These are phyloP conservation scores for Lentinula sp. DNA, from an alignment of 768 basidiomycete genomes.

Conservation along the genomic window DNA sequence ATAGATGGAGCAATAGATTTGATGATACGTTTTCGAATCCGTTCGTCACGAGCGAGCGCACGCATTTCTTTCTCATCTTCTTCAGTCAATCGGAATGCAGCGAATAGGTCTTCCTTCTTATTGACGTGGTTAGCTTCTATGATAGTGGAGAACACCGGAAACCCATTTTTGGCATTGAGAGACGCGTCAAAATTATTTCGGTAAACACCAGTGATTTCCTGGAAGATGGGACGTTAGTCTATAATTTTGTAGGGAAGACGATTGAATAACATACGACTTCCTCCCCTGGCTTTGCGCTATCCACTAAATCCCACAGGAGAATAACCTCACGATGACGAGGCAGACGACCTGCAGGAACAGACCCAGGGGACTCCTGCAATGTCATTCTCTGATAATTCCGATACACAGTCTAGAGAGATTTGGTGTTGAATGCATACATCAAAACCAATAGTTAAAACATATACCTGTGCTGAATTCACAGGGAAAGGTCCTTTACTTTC, in stretches of 20 bases:
- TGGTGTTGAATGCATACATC: neutral
- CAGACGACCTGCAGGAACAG: slow-evolving; percentile 94
- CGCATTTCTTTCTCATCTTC: slow-evolving; percentile 95
- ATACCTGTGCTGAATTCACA: slow-evolving; percentile 93
- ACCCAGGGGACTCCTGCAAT: slow-evolving; percentile 94
- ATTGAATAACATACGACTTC: slow-evolving; percentile 66
- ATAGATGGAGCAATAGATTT: slow-evolving; percentile 99
- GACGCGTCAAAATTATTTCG: slow-evolving; percentile 99
- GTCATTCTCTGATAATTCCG: slow-evolving; percentile 99
- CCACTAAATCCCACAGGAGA: slow-evolving; percentile 96
- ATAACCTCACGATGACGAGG: slow-evolving; percentile 97
- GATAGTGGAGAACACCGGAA: slow-evolving; percentile 97
- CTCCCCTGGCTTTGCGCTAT: slow-evolving; percentile 96
- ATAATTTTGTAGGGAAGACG: neutral
- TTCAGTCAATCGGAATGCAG: slow-evolving; percentile 95
- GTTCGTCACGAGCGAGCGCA: slow-evolving; percentile 79
- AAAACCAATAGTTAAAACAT: slow-evolving; percentile 11
- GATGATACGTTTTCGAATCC: slow-evolving; percentile 94
- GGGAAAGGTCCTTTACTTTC: slow-evolving; percentile 93
- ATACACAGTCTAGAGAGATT: slow-evolving; percentile 76
- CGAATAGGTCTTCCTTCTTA: slow-evolving; percentile 98
- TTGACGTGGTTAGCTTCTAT: slow-evolving; percentile 98
- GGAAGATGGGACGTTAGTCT: slow-evolving; percentile 7
- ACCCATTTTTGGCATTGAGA: slow-evolving; percentile 97
- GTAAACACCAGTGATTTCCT: slow-evolving; percentile 98